Conservation (phyloP, 768 basidiomycete species). For the Mycena epipterygia region DNA sequence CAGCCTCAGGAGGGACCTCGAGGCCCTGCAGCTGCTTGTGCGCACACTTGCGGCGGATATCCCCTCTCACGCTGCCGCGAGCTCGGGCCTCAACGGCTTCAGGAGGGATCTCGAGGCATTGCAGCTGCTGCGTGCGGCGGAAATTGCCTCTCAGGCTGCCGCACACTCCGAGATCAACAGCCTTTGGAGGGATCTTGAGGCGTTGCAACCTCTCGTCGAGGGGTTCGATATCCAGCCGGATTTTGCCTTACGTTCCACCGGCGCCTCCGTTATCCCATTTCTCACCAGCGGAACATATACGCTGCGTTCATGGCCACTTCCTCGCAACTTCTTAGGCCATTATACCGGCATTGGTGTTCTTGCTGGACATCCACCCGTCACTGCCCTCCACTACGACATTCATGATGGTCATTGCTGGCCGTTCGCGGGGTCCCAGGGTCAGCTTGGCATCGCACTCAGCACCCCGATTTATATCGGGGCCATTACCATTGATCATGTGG, state of each 20-base stretch:
- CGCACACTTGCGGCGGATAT: no score
- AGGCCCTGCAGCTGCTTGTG: no score
- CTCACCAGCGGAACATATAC: conserved; percentile 88
- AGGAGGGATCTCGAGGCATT: no score
- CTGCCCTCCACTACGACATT: conserved; percentile 86
- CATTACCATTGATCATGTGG: conserved; percentile 91
- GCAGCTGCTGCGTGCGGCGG: no score
- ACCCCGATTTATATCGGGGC: conserved; percentile 80
- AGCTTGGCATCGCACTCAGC: conserved; percentile 85
- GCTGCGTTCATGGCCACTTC: conserved; percentile 65
- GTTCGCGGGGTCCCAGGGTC: conserved; percentile 82
- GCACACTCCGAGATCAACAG: no score
- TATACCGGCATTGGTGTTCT: conserved; percentile 74
- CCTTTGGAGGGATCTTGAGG: no score
- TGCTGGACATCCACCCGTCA: conserved; percentile 86
- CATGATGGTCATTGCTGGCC: conserved; percentile 95
- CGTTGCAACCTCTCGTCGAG: no score
- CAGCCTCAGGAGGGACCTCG: no score
- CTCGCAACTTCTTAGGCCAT: conserved; percentile 63
- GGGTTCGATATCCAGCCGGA: no score
- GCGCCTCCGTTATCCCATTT: conserved; percentile 83
- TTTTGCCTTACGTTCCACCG: conserved; percentile 87
- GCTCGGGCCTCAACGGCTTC: no score
- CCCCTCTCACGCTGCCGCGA: no score
- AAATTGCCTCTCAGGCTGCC: no score